These are phyloP conservation scores for Apiospora hydei DNA, from an alignment of 2,329 filamentous ascomycete genomes.

Conservation along the genomic window DNA sequence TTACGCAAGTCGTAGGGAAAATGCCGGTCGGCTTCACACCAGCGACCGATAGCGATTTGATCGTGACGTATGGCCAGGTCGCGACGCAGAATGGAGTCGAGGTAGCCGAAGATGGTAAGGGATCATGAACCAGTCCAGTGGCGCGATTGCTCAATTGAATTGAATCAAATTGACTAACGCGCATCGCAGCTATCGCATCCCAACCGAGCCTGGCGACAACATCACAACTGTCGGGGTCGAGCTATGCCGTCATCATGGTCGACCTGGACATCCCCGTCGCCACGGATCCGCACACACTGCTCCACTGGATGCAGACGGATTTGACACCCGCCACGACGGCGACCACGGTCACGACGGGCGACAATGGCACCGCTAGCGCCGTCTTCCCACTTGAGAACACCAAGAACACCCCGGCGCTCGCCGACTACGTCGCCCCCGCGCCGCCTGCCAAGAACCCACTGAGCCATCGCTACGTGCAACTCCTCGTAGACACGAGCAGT, in stretches of 20 bases:
- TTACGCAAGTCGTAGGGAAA: constrained; percentile 26
- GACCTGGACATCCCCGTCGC: constrained; percentile 21
- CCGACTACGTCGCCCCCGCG: constrained; percentile 46
- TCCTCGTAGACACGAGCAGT: constrained; percentile 48
- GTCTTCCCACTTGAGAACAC: constrained; percentile 23
- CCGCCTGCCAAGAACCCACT: constrained; percentile 47
- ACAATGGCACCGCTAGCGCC: neutral
- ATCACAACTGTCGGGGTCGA: neutral
- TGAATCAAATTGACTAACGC: constrained; percentile 1
- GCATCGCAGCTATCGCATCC: constrained; percentile 8
- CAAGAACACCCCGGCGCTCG: constrained; percentile 38
- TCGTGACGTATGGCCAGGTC: constrained; percentile 36
- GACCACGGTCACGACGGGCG: constrained; percentile 33
- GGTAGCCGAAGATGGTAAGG: constrained; percentile 15
- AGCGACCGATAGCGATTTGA: constrained; percentile 36
- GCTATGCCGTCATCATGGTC: constrained; percentile 24
- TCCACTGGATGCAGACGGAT: constrained; percentile 26
- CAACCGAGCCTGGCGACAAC: neutral
- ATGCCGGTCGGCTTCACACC: constrained; percentile 39
- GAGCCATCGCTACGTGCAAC: constrained; percentile 48
- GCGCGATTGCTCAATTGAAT: constrained; percentile 1
- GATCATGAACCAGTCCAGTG: neutral
- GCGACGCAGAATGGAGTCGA: neutral
- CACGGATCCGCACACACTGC: constrained; percentile 4
- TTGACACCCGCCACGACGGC: constrained; percentile 5